phyloP scores from a whole-genome alignment of 1,284 basidiomycete genomes.

The Bondarzewia mesenterica region DNA sequence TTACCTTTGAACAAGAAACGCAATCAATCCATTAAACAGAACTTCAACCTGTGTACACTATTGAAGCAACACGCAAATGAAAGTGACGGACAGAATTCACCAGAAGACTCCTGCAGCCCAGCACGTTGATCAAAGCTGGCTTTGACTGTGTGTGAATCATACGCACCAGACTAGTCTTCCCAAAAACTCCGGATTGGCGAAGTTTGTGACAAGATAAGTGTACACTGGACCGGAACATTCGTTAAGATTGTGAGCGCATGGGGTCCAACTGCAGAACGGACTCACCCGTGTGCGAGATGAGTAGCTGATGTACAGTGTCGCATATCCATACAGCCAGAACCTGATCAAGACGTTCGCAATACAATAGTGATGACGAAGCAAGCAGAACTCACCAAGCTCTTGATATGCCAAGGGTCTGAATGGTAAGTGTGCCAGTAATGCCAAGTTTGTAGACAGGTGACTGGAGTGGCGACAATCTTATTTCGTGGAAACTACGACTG shows the following conservation, averaged over 20 bases:
- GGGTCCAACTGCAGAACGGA: conserved; percentile 1
- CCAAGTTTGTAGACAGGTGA: conserved; percentile 1
- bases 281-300: conserved; percentile 47
- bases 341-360: conserved; percentile 19
- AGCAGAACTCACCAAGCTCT: not conserved
- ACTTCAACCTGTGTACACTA: not conserved
- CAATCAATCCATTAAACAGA: not conserved
- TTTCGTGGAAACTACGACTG: not conserved
- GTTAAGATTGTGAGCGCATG: too few relatives aligned
- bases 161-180: conserved; percentile 36
- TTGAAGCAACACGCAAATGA: not conserved
- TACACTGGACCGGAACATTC: conserved; percentile 34
- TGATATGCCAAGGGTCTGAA: not conserved
- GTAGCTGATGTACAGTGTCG: conserved; percentile 45
- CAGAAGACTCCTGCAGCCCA: not conserved
- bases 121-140: not conserved
- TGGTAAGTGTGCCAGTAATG: conserved; percentile 1
- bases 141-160: not conserved
- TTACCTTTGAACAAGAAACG: not conserved
- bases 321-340: conserved; percentile 37
- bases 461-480: not conserved
- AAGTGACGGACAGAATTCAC: not conserved
- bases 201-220: conserved; percentile 33
- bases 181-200: conserved; percentile 28
- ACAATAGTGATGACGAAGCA: not conserved